Evolutionary conservation across 176 grass and related monocot genomes (phyloP), one percentile per base, ranked within the genome.

Genomic region (Miscanthus lutarioriparius): DNA sequence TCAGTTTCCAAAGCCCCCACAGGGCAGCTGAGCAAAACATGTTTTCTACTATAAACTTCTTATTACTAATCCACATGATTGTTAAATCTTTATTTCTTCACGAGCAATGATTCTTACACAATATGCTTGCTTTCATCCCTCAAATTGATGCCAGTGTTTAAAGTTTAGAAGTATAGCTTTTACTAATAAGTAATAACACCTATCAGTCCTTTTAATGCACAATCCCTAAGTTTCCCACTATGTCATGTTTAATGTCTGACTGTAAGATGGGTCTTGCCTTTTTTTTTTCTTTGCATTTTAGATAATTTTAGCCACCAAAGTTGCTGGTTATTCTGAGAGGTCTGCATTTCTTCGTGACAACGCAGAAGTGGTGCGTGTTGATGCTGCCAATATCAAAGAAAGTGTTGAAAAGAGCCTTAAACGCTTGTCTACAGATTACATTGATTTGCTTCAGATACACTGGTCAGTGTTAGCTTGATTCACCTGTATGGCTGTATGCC

Each of bases 381-480:
- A 97, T 78, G 86, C 86, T 88, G 73, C 78, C 17, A 97, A 94
- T 62, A 97, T 97, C 66, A 97, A 84, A 81, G 92, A 91, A 82
- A 93, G 95, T 84, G 90, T 94, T 44, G 88, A 94, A 84, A 94
- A 97, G 88, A 97, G 88, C 59, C 92, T 97, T 67, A 86, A 89
- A 91, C 90, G 95, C 7, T 90, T 97, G 53, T 92, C 88, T 10
- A 97, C 92, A 56, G 95, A 97, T 87, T 94, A 94, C 77, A 94
- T 97, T 75, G 95, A 97, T 84, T 92, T 97, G 67, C 92, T 97
- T 85, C 92, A 97, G 81, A 97, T 97, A 86, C 95, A 97, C 70
- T 97, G 95, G 92, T 97, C 40, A 91, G 88, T 74, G 26, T 54
- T 5, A 53, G 8, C 20, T 53, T 88, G 67, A 39, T 74, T 41